Percentiles rank a stretch among this genome's conserved stretches.
Evolutionary conservation across 805 yeast species (phyloP).

Genomic region (Vanderwaltozyma verrucispora): DNA sequence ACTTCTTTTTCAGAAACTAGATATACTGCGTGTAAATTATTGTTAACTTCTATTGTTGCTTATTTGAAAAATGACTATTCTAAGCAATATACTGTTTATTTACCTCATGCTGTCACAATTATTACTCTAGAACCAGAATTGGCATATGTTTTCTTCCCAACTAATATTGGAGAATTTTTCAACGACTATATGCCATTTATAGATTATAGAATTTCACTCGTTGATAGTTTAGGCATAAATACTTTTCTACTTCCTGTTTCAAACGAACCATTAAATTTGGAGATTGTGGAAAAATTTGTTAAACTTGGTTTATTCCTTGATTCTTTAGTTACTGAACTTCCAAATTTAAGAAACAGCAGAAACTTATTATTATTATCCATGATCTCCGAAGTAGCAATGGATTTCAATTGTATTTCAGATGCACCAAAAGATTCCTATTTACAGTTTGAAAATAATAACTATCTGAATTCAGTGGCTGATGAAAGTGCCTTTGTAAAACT

Average conservation of each 20-base stretch:
- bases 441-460: slow-evolving; percentile 10
- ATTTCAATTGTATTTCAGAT: slow-evolving; percentile 28
- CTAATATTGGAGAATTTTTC: slow-evolving; percentile 13
- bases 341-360: slow-evolving; percentile 6
- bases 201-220: slow-evolving; percentile 34
- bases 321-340: slow-evolving; percentile 7
- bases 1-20: slow-evolving; percentile 6
- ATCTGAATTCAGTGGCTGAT: slow-evolving; percentile 7
- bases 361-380: slow-evolving; percentile 24
- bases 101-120: slow-evolving; percentile 7
- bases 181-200: slow-evolving; percentile 23
- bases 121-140: slow-evolving; percentile 9
- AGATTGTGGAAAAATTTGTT: slow-evolving; percentile 10
- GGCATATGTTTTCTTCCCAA: slow-evolving; percentile 8
- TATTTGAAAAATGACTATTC: slow-evolving; percentile 4
- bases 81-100: not conserved
- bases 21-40: slow-evolving; percentile 5
- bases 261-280: slow-evolving; percentile 8
- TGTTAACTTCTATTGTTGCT: slow-evolving; percentile 8
- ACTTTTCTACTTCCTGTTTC: slow-evolving; percentile 22
- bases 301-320: slow-evolving; percentile 22
- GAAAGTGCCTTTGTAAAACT: not conserved
- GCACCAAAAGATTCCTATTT: slow-evolving; percentile 13
- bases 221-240: slow-evolving; percentile 38
- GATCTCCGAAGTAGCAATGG: slow-evolving; percentile 30